Evolutionary conservation across 805 yeast species (phyloP).

Genomic region (Huiozyma naganishii): DNA sequence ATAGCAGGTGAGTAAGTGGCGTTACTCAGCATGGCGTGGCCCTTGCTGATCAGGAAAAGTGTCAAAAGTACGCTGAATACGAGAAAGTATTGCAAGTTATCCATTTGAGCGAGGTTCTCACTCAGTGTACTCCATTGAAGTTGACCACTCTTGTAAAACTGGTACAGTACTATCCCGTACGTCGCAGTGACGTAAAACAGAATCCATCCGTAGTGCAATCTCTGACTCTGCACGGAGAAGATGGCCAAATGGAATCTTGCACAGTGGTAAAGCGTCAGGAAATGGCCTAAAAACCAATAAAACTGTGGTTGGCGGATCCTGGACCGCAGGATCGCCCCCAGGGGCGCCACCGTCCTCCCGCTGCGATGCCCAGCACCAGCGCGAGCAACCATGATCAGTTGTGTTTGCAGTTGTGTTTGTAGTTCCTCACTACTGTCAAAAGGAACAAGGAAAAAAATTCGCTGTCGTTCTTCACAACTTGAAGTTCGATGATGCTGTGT

Average conservation of each 20-base stretch:
- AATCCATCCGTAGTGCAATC: slow-evolving; percentile 32
- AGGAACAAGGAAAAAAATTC: too few species aligned
- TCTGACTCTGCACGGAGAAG: slow-evolving; percentile 27
- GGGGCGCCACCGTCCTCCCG: slow-evolving; percentile 7
- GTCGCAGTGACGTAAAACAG: slow-evolving; percentile 46
- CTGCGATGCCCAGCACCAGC: background rate
- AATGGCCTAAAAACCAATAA: slow-evolving; percentile 61
- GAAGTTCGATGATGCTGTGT: too few species aligned
- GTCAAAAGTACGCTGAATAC: slow-evolving; percentile 32
- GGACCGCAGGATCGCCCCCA: slow-evolving; percentile 13
- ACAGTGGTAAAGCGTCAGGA: slow-evolving; percentile 35
- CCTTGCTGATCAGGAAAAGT: slow-evolving; percentile 34
- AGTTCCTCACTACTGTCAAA: background rate
- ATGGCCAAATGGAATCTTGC: slow-evolving; percentile 33
- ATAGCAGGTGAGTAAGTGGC: slow-evolving; percentile 51
- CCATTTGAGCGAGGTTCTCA: slow-evolving; percentile 32
- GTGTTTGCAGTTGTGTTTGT: too few species aligned
- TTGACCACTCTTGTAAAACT: slow-evolving; percentile 39
- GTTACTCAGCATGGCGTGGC: slow-evolving; percentile 30
- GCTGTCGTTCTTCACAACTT: too few species aligned
- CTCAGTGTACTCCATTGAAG: slow-evolving; percentile 20
- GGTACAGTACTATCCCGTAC: slow-evolving; percentile 52
- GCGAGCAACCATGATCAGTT: too few species aligned
- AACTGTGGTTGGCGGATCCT: slow-evolving; percentile 43
- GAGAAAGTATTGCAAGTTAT: slow-evolving; percentile 53